Evolutionary conservation across 495 filamentous ascomycete genomes (phyloP).

Genomic region (Penicillium longicatenatum): DNA sequence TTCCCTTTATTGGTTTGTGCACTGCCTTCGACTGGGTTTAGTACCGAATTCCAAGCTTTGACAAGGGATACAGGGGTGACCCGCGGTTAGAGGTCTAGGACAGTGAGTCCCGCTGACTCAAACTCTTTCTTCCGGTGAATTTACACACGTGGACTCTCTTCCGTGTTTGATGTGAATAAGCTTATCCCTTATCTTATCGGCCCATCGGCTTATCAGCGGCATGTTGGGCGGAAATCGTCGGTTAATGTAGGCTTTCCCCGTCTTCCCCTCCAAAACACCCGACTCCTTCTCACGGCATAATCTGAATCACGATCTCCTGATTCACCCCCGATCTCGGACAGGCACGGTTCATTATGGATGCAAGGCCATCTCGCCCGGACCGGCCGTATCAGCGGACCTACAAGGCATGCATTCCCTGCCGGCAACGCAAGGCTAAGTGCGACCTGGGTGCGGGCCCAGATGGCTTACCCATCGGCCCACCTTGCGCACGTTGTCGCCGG

Average conservation of each 20-base stretch:
- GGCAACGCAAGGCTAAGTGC: slow-evolving; percentile 52
- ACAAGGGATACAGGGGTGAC: too few relatives aligned
- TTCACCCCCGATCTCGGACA: background rate
- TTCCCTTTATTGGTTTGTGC: too few relatives aligned
- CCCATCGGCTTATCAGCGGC: slow-evolving; percentile 7
- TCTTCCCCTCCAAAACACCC: slow-evolving; percentile 10
- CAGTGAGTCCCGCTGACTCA: too few relatives aligned
- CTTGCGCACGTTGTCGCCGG: slow-evolving; percentile 87
- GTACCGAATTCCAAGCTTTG: too few relatives aligned
- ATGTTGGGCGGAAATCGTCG: slow-evolving; percentile 3
- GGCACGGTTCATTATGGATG: slow-evolving; percentile 36
- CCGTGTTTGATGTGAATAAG: too few relatives aligned
- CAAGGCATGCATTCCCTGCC: slow-evolving; percentile 52
- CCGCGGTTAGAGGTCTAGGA: too few relatives aligned
- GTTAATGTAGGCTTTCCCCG: slow-evolving; percentile 1
- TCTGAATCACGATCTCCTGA: background rate
- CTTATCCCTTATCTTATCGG: background rate
- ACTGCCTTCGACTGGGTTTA: too few relatives aligned
- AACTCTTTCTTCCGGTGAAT: too few relatives aligned
- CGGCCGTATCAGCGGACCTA: slow-evolving; percentile 51
- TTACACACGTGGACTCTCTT: too few relatives aligned
- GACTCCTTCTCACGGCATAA: background rate
- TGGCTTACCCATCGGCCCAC: slow-evolving; percentile 76
- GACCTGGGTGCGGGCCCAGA: slow-evolving; percentile 67
- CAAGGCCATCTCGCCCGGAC: slow-evolving; percentile 37